Conservation (phyloP, 78 protist species). For the Monocercomonoides exilis region DNA sequence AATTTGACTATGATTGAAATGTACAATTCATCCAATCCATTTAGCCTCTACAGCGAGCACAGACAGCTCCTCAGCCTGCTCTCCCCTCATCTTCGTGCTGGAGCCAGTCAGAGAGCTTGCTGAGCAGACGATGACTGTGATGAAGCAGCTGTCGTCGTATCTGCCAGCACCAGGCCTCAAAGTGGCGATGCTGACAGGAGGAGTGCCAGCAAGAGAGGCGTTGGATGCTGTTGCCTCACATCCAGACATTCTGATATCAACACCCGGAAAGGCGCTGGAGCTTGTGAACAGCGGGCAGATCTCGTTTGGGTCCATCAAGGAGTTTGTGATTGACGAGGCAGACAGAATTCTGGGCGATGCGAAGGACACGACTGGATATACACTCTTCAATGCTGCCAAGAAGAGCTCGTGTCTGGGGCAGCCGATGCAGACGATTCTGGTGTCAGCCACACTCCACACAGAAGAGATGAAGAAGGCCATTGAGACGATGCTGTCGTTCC, state of each 20-base stretch:
- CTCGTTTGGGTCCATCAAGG: not conserved
- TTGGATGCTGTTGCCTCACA: conserved; percentile 14
- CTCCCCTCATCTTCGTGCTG: conserved; percentile 32
- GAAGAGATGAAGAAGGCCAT: conserved; percentile 28
- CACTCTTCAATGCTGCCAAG: not conserved
- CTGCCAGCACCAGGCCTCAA: conserved; percentile 35
- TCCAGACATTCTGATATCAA: conserved; percentile 69
- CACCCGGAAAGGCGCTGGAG: conserved; percentile 60
- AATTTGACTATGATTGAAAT: too few species aligned
- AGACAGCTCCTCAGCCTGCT: not conserved
- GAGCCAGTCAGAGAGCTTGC: conserved; percentile 73
- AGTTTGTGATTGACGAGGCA: conserved; percentile 74
- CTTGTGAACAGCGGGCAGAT: conserved; percentile 34
- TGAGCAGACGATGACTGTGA: conserved; percentile 43
- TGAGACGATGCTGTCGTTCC: conserved; percentile 35
- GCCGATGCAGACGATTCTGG: conserved; percentile 31
- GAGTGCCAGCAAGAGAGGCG: not conserved
- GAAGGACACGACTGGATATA: not conserved
- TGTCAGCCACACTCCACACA: conserved; percentile 76
- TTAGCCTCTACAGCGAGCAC: not conserved
- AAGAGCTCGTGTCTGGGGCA: not conserved
- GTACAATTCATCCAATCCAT: too few species aligned
- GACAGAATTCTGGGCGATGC: conserved; percentile 46
- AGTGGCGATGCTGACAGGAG: conserved; percentile 45
- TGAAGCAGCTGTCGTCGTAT: conserved; percentile 28